phyloP scores from a whole-genome alignment of 306 rosid species.

The Inga oerstediana region DNA sequence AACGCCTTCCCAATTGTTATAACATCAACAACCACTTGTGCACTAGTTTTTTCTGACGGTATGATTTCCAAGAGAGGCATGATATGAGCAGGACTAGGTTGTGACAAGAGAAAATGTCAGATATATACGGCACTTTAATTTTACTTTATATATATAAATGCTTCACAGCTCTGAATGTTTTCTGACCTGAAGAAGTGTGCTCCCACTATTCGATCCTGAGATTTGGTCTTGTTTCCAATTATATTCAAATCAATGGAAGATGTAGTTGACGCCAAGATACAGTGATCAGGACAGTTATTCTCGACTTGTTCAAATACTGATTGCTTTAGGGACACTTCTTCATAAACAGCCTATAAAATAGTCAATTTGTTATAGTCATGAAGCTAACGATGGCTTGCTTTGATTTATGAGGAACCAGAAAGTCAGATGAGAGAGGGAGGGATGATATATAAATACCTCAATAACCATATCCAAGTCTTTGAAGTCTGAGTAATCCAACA shows the following conservation, averaged over 20 bases:
- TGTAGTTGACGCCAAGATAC: not conserved
- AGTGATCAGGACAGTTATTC: not conserved
- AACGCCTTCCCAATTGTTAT: not conserved
- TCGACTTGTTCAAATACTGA: not conserved
- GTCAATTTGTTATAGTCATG: not conserved
- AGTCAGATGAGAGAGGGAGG: not conserved
- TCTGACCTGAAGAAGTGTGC: constrained; percentile 1
- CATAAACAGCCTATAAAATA: not conserved
- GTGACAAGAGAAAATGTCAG: not conserved
- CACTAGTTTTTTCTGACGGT: not conserved
- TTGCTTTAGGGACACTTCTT: not conserved
- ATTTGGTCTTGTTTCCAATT: not conserved
- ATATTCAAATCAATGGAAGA: not conserved
- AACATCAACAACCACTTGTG: not conserved
- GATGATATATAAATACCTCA: not conserved
- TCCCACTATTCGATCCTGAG: not conserved
- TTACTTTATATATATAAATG: not conserved
- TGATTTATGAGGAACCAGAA: not conserved
- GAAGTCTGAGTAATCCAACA: not conserved
- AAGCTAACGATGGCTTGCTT: not conserved
- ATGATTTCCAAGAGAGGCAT: constrained; percentile 1
- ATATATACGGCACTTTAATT: not conserved
- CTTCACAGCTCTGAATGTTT: not conserved
- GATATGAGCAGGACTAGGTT: not conserved
- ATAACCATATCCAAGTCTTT: not conserved